Base-by-base conservation (phyloP, 768 basidiomycete species). In the Pholiota microspora region DNA sequence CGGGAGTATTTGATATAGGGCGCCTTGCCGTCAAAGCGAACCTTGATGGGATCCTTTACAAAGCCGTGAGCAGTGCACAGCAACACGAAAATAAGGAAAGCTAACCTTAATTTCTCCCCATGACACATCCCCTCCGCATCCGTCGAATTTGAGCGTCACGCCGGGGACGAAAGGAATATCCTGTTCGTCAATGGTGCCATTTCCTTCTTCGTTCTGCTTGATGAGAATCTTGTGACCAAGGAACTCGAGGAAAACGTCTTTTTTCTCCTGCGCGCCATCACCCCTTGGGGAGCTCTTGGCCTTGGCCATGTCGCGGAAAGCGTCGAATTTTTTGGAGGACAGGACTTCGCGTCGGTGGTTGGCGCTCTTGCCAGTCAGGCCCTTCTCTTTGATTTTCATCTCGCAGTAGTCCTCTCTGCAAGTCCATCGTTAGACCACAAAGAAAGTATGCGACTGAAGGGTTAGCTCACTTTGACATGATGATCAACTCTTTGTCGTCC, bases 381-480 rank as follows among this genome's bases (percentile, higher is more conserved):
- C 93, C 71, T 97, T 94, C 72, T 96, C 92, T 69, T 92, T 88
- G 70, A 94, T 89, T 73, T 97, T 98, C 94, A 94, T 94, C 60
- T 92, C 85, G 62, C 93, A 93, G 69, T 97, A 97, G 7, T 77
- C 89, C 59, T 85, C 86, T 65, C 91, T 93, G 58, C 27, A 42
- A 13, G 27, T 55, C 46, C 16, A 16, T 15, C 13, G 21, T 45
- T 15, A 32, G 55, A 50, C 49, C 4, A 4, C 27, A 21, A 29
- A 23, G 18, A 25, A 8, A 2, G 10, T 28, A 23, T 27, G 34
- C 18, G 29, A 46, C 36, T 23, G 8, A n/a, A 3, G 13, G 49
- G n/a, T n/a, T n/a, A 9, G 70, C 83, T 53, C 62, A 92, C 89
- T 98, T 98, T 60, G 88, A 80, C 94, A 96, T 96, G 69, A 81